phyloP scores from a whole-genome alignment of 305 asterid species.

The Striga hermonthica region DNA sequence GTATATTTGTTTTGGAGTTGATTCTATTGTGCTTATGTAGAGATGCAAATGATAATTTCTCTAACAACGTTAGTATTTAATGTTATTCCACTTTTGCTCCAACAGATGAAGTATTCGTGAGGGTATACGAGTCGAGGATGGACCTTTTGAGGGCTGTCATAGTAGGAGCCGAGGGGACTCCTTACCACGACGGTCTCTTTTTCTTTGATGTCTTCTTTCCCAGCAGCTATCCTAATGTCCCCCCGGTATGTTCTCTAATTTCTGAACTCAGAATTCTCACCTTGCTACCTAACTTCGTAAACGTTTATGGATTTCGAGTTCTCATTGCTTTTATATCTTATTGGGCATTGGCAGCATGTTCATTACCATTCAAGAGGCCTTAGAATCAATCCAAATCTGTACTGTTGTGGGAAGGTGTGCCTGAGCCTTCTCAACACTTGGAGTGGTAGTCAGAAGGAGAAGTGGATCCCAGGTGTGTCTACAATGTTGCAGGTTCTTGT shows the following conservation, averaged over 20 bases:
- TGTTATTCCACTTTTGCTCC: constrained; percentile 24
- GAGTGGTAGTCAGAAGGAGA: constrained; percentile 67
- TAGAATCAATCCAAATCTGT: constrained; percentile 87
- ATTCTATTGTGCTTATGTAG: too few relatives aligned
- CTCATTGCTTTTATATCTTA: constrained; percentile 26
- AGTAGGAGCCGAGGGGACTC: constrained; percentile 95
- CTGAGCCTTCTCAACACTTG: constrained; percentile 95
- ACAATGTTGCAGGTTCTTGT: constrained; percentile 87
- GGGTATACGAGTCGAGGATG: constrained; percentile 91
- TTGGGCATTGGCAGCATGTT: constrained; percentile 57
- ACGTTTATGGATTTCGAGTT: constrained; percentile 3
- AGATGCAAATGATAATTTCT: too few relatives aligned
- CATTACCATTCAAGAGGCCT: constrained; percentile 87
- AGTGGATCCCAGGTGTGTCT: constrained; percentile 73
- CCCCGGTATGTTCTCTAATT: constrained; percentile 68
- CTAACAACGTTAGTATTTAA: background rate
- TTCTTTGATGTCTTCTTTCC: constrained; percentile 91
- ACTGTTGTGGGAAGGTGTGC: constrained; percentile 81
- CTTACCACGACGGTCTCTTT: constrained; percentile 93
- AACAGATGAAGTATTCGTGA: constrained; percentile 75
- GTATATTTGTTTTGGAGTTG: too few relatives aligned
- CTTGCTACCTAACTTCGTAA: background rate
- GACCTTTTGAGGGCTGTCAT: constrained; percentile 90
- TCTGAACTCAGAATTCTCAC: background rate
- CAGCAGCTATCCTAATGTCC: constrained; percentile 65